Conservation (phyloP, 2,329 filamentous ascomycete genomes). For the Trichoderma cornu-damae region DNA sequence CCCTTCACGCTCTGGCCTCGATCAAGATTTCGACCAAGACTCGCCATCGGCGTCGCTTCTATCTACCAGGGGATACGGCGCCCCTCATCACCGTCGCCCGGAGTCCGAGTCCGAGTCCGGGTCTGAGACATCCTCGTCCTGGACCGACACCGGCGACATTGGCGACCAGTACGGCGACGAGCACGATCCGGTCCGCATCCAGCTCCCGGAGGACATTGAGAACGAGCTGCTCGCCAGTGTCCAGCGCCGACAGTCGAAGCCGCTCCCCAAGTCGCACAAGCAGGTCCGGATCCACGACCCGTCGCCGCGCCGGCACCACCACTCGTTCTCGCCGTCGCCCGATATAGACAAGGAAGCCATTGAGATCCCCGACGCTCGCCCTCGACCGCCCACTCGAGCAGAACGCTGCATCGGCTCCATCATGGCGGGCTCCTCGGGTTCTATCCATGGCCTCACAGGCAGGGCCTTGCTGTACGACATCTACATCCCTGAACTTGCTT, state of each 20-base stretch:
- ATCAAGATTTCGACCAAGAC: slow-evolving; percentile 40
- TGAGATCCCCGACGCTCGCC: slow-evolving; percentile 65
- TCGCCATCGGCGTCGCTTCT: slow-evolving; percentile 37
- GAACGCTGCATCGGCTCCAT: slow-evolving; percentile 71
- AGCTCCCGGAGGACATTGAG: slow-evolving; percentile 61
- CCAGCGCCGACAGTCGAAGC: slow-evolving; percentile 41
- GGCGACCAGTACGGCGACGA: slow-evolving; percentile 83
- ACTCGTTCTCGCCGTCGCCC: slow-evolving; percentile 37
- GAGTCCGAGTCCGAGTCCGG: slow-evolving; percentile 56
- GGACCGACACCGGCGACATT: slow-evolving; percentile 93
- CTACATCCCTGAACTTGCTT: neutral
- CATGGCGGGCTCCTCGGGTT: slow-evolving; percentile 75
- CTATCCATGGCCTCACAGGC: slow-evolving; percentile 88
- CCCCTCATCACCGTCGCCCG: slow-evolving; percentile 43
- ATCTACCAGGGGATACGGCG: slow-evolving; percentile 31
- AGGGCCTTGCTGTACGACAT: slow-evolving; percentile 81
- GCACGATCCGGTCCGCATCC: slow-evolving; percentile 73
- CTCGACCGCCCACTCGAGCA: slow-evolving; percentile 57
- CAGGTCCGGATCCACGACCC: slow-evolving; percentile 66
- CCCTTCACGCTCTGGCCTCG: slow-evolving; percentile 35
- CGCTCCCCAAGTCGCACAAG: slow-evolving; percentile 38
- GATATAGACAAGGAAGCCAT: slow-evolving; percentile 70
- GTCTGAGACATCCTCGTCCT: slow-evolving; percentile 72
- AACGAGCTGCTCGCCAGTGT: slow-evolving; percentile 53
- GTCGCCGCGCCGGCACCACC: slow-evolving; percentile 37